Evolutionary conservation across 306 rosid species (phyloP).

Genomic region (Trifolium pratense): DNA sequence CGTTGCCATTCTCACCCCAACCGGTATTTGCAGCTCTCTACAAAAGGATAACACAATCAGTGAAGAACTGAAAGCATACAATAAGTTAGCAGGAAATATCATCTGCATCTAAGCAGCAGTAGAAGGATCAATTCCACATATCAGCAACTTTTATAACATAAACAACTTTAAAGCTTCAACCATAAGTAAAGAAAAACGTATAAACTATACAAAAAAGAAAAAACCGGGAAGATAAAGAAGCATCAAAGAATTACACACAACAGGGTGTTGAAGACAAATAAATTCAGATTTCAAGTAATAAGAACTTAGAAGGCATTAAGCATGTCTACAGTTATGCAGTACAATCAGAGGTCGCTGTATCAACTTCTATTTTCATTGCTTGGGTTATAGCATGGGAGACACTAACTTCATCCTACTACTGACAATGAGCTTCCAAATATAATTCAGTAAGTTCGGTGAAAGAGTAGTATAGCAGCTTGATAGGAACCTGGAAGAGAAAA

Average conservation of each 20-base stretch:
- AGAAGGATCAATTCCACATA: conserved; percentile 7
- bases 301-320: conserved; percentile 2
- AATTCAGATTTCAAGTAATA: conserved; percentile 2
- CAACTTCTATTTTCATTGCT: background rate
- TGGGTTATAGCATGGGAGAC: conserved; percentile 4
- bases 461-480: conserved; percentile 5
- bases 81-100: background rate
- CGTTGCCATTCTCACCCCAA: conserved; percentile 70
- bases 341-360: background rate
- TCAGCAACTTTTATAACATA: conserved; percentile 18
- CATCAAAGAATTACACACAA: background rate
- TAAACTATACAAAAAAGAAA: conserved; percentile 6
- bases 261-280: background rate
- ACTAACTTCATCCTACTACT: background rate
- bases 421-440: conserved; percentile 8
- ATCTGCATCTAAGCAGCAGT: conserved; percentile 13
- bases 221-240: conserved; percentile 7
- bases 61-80: conserved; percentile 34
- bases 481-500: no score
- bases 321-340: background rate
- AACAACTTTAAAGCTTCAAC: conserved; percentile 7
- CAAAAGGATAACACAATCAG: conserved; percentile 36
- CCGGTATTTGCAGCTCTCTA: conserved; percentile 98
- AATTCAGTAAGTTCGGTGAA: background rate
- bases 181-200: conserved; percentile 20